Evolutionary conservation across 2,329 filamentous ascomycete species (phyloP), one percentile per base, ranked within the genome.

Genomic region (Bipolaris zeicola): DNA sequence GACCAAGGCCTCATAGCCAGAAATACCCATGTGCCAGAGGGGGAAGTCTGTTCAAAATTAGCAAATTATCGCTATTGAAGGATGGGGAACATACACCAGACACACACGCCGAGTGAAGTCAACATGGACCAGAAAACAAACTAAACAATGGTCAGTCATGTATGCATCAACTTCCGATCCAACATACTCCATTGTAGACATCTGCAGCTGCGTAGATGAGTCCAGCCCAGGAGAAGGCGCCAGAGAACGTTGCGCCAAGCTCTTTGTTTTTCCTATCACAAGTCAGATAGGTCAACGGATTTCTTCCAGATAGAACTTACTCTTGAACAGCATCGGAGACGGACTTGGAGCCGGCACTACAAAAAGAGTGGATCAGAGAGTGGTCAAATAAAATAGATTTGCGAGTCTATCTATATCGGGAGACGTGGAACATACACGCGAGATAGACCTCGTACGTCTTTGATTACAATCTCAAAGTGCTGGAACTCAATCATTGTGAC

Each of bases 401-500:
- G 50, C 50, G 43, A 50, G 55, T 63, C 85, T 83, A 80, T 81
- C 85, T 93, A 97, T 82, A 87, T 91, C 68, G 94, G 94, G 85
- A 97, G 92, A 89, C 89, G 89, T 81, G 88, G 87, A 81, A 99
- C 95, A 86, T 99, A 99, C 95, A 94, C 93, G 91, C 94, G 93
- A 83, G 90, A 95, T 73, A 89, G 80, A 64, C 92, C 93, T 81
- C 92, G 94, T 65, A 93, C 85, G 80, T 98, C 94, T 81, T 87
- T 91, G 63, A 99, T 83, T 66, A 92, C 84, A 70, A 99, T 81
- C 76, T 98, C 94, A 73, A 98, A 90, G 52, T 89, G 87, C 61
- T 88, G 84, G 80, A 98, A 99, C 80, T 99, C 95, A 69, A 96
- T 81, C 55, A 91, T 89, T 10, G 95, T 98, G 57, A 98, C 89